Percentiles rank a stretch among this genome's conserved stretches.
Conservation (phyloP, 176 grass and related monocot species). For the Guadua angustifolia region DNA sequence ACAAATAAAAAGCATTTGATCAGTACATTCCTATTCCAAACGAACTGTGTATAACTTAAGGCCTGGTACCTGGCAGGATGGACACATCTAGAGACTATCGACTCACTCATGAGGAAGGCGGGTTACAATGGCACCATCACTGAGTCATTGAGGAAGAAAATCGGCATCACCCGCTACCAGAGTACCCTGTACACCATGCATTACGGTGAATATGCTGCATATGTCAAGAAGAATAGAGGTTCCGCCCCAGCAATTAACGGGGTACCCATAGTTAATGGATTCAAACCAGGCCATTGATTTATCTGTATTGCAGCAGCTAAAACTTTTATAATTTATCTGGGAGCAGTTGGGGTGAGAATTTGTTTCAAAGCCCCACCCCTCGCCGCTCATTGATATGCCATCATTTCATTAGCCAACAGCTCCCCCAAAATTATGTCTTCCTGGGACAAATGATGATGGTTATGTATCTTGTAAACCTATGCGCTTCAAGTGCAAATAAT, state of each 20-base stretch:
- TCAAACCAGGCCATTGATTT: constrained; percentile 73
- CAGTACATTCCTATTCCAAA: constrained; percentile 11
- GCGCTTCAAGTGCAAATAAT: constrained; percentile 33
- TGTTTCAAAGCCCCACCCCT: constrained; percentile 38
- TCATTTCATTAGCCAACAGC: constrained; percentile 32
- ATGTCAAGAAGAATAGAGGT: constrained; percentile 84
- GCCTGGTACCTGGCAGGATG: constrained; percentile 63
- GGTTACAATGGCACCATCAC: constrained; percentile 80
- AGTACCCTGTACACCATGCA: constrained; percentile 92
- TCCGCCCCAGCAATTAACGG: constrained; percentile 45
- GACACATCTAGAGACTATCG: constrained; percentile 81
- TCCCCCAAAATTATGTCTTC: constrained; percentile 18
- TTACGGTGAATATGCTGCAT: constrained; percentile 77
- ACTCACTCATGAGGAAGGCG: constrained; percentile 94
- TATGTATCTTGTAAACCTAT: constrained; percentile 39
- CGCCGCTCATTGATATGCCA: constrained; percentile 50
- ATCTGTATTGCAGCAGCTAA: constrained; percentile 24
- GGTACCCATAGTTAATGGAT: constrained; percentile 61
- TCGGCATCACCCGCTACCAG: constrained; percentile 83
- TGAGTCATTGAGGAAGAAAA: constrained; percentile 76
- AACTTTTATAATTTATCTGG: constrained; percentile 47
- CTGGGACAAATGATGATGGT: constrained; percentile 31
- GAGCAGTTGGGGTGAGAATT: constrained; percentile 50
- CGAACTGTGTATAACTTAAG: constrained; percentile 11
- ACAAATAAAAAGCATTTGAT: neutral